Evolutionary conservation across 2,329 filamentous ascomycete genomes (phyloP), one percentile per base, ranked within the genome.

Genomic region (Penicillium decumbens): DNA sequence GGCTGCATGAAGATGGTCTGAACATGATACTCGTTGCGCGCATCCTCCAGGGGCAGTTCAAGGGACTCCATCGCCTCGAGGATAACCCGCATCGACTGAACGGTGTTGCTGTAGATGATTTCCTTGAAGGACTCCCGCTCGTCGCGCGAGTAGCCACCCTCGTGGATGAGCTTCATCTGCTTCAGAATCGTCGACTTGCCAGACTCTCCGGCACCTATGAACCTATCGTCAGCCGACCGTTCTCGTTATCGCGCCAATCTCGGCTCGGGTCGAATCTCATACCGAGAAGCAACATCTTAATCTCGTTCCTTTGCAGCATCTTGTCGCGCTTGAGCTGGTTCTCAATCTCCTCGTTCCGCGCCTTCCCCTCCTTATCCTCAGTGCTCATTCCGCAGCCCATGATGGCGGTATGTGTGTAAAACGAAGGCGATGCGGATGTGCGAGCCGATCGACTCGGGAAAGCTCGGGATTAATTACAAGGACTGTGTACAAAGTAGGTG

Each of bases 331-430:
- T 97, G 71, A 97, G 80, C 80, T 97, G 92, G 74, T 96, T 97
- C 78, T 98, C 93, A 70, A 98, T 98, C 84, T 97, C 92, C 82
- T 98, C 93, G 73, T 98, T 97, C 65, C 93, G 87, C 80, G 90
- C 89, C 88, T 96, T 97, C 78, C 93, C 92, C 90, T 97, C 93
- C 87, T 96, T 96, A 79, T 97, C 93, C 80, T 97, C 93, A 71
- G 93, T 95, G 75, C 92, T 97, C 89, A 96, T 95, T 77, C 92
- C 92, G 75, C 93, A 98, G 84, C 93, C 93, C 93, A 98, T 98
- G 67, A 80, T 90, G 86, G 72, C 78, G 75, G 73, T 62, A 46
- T 47, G 44, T 51, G 35, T 38, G 32, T 48, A 51, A 54, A 48
- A 49, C 46, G 55, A 56, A 48, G 39, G 54, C 48, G 40, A 30